Evolutionary conservation across 345 rosid genomes (phyloP), one percentile per base, ranked within the genome.

Genomic region (Salix caprea): DNA sequence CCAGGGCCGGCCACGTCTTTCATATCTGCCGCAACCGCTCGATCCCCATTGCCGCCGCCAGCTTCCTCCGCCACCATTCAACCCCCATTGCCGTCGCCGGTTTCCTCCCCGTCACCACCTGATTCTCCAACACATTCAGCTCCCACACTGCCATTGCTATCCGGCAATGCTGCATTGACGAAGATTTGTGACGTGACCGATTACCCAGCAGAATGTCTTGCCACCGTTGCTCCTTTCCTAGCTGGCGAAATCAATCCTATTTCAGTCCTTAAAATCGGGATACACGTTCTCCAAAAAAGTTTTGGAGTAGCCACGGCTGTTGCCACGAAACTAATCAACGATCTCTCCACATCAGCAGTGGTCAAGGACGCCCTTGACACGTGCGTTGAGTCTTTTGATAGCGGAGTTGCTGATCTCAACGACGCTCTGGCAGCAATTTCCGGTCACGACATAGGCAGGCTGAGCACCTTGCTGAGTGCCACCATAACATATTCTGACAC

Each of bases 241-340:
- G 37, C 58, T 0, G 76, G 69, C 5, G 7, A 24, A 8, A 19
- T 68, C 1, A 76, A 72, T 16, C 67, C 76, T 2, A 48, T 65
- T 14, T 71, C 76, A 2, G 39, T 78, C 39, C 77, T 78, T 12
- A 72, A 72, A 67, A 44, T 58, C 32, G 81, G 73, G 9, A 72
- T 78, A 52, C 72, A 78, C 15, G 76, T 46, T 5, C 72, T 73
- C 5, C 58, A 48, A 16, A 34, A 67, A 6, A 76, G 48, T 4
- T 67, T 72, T 18, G 24, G 67, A 21, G 37, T 39, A 11, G 76
- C 76, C 37, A 36, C 15, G 0, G 54, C 36, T 1, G 44, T 28
- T 0, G 77, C 81, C 10, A 30, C 42, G 14, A 26, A 23, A 1
- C 3, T 71, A 34, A 48, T 2, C 11, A 16, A 62, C 1, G 50